Conservation (phyloP, 257 asterid species). For the Parsonsia alboflavescens region DNA sequence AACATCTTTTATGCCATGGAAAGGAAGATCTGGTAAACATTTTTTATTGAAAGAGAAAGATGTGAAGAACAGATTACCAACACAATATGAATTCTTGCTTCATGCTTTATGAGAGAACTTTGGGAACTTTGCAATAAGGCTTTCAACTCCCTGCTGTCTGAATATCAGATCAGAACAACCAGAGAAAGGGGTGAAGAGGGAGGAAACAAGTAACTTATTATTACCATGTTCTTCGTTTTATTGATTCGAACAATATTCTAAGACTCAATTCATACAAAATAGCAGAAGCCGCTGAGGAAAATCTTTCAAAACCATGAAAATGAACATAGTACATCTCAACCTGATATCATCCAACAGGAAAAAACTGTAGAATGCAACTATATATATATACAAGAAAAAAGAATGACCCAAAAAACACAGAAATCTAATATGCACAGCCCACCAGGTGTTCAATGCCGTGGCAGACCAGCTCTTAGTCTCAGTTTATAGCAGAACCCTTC, state of each 20-base stretch:
- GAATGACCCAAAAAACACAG: conserved; percentile 12
- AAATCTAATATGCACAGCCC: conserved; percentile 6
- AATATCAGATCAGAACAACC: not conserved
- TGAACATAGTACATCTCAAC: conserved; percentile 5
- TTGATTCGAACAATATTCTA: not conserved
- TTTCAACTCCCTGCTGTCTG: not conserved
- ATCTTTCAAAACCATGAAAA: not conserved
- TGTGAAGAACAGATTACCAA: not conserved
- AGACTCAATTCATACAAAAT: not conserved
- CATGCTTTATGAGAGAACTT: not conserved
- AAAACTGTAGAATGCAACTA: conserved; percentile 2
- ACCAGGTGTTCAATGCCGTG: not conserved
- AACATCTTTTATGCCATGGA: not conserved
- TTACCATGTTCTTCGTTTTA: not conserved
- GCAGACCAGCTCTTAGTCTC: conserved; percentile 7
- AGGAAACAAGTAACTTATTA: not conserved
- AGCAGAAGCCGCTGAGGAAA: not conserved
- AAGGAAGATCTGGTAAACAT: not conserved
- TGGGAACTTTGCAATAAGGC: not conserved
- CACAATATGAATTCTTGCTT: not conserved
- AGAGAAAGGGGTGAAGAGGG: not conserved
- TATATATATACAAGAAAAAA: conserved; percentile 1
- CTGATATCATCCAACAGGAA: not conserved
- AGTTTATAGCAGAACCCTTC: conserved; percentile 5
- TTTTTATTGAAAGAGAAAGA: not conserved